These are phyloP conservation scores for Halophytophthora batemanensis DNA, from an alignment of 352 stramenopile genomes.

Conservation along the genomic window DNA sequence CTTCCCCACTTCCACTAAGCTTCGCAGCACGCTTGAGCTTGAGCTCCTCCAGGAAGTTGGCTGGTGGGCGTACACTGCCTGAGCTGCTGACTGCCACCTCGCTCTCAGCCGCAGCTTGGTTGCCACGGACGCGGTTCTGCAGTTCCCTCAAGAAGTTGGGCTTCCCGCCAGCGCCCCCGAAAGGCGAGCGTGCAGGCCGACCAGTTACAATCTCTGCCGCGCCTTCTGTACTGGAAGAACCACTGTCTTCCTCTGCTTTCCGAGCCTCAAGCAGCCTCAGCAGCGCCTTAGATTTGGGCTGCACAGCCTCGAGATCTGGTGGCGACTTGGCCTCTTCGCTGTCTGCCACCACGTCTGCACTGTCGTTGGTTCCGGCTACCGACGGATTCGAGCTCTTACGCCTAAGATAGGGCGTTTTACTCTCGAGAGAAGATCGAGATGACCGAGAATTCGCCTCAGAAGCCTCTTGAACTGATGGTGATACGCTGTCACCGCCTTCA, in stretches of 20 bases:
- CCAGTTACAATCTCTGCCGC: slow-evolving; percentile 3
- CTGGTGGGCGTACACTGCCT: slow-evolving; percentile 1
- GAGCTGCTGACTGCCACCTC: neutral
- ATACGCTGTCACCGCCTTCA: slow-evolving; percentile 3
- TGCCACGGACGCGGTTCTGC: slow-evolving; percentile 27
- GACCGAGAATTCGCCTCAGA: neutral
- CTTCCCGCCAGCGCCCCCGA: slow-evolving; percentile 12
- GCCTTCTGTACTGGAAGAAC: slow-evolving; percentile 4
- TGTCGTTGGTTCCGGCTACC: slow-evolving; percentile 1
- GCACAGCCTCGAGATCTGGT: slow-evolving; percentile 14
- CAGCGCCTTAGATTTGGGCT: slow-evolving; percentile 53
- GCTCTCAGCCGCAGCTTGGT: neutral
- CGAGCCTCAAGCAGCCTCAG: slow-evolving; percentile 37
- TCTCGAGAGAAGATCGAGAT: no score
- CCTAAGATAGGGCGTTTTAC: no score
- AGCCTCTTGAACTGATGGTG: slow-evolving; percentile 1
- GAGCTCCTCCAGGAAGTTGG: slow-evolving; percentile 55
- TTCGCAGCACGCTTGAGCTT: slow-evolving; percentile 27
- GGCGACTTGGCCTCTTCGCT: slow-evolving; percentile 1
- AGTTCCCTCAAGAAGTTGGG: slow-evolving; percentile 38
- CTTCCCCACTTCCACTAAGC: slow-evolving; percentile 1
- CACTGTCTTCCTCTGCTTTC: slow-evolving; percentile 17
- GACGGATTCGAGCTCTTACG: no score
- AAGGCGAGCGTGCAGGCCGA: slow-evolving; percentile 21
- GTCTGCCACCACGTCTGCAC: neutral